Evolutionary conservation across 176 grass and related monocot species (phyloP), one percentile per base, ranked within the genome.

Genomic region (Bromus sterilis): DNA sequence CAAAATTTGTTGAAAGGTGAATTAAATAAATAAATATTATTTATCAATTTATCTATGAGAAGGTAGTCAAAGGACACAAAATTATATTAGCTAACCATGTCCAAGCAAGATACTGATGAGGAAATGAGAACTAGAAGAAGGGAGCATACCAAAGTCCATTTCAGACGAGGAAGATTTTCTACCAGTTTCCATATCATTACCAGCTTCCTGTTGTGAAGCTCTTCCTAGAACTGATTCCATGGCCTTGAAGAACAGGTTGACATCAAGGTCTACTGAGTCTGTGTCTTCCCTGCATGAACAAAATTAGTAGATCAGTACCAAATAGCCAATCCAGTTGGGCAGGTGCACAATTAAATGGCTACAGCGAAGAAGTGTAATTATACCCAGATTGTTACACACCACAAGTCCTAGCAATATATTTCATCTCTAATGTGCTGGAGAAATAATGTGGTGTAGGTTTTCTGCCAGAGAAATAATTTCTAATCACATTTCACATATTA

Each of bases 241-340:
- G 37, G 91, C 88, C 82, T 98, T 95, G 67, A 95, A 89, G 67
- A 98, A 98, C 75, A 95, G 90, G 48, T 91, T 88, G 53, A 90
- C 89, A 93, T 98, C 92, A 79, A 98, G 84, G 85, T 98, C 84
- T 43, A 98, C 95, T 24, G 87, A 60, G 77, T 91, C 73, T 71
- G 75, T 89, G 25, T 89, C 90, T 75, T 89, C 94, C 69, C 74
- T 86, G 36, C 12, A 78, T 40, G 67, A 75, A 86, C 9, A 74
- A 82, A 66, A 89, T 43, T 31, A 63, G 12, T 37, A 57, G 11
- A 65, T 78, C 9, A 82, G 43, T 71, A 82, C 7, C 1, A 63
- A 78, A 26, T 43, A 3, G 77, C 40, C 25, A 71, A 31, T n/a
- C 57, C 20, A 74, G 30, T 48, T 74, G 69, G 25, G 66, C 12